Percentiles rank a stretch among this genome's conserved stretches.
Conservation (phyloP, 805 yeast genomes). For the Myxozyma geophila region DNA sequence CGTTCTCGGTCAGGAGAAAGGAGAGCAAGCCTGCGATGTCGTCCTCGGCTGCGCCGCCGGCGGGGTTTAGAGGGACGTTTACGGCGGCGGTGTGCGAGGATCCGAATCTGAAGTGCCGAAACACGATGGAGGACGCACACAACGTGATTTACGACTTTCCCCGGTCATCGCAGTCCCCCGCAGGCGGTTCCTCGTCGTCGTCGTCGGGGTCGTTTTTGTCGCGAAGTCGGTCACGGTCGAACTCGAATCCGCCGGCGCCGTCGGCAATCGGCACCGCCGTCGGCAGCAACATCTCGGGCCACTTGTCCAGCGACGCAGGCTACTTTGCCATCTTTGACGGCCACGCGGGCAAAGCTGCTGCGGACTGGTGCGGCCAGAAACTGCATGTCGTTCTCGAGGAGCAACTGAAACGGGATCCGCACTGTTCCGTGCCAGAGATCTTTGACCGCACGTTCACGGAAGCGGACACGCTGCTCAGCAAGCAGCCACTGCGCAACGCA, state of each 20-base stretch:
- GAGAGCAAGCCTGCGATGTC: conserved; percentile 3
- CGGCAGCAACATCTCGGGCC: conserved; percentile 18
- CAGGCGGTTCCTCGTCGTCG: conserved; percentile 4
- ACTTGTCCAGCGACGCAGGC: conserved; percentile 68
- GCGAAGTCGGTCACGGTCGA: conserved; percentile 11
- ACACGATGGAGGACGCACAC: conserved; percentile 96
- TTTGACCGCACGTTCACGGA: conserved; percentile 70
- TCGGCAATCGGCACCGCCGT: background rate
- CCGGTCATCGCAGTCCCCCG: conserved; percentile 47
- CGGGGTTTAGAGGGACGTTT: conserved; percentile 55
- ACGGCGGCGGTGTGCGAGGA: conserved; percentile 92
- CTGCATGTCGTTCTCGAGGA: conserved; percentile 64
- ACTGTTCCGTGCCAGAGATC: conserved; percentile 62
- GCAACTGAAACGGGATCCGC: conserved; percentile 40
- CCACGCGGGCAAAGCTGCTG: conserved; percentile 92
- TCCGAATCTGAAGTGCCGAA: conserved; percentile 75
- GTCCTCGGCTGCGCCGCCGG: conserved; percentile 14
- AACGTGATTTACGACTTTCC: conserved; percentile 90
- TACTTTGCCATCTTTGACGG: conserved; percentile 96
- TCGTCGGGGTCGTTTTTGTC: conserved; percentile 2
- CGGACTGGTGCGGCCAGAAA: conserved; percentile 92
- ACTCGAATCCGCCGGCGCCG: conserved; percentile 12
- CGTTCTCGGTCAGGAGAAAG: conserved; percentile 9
- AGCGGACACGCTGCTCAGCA: conserved; percentile 71
- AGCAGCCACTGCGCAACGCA: conserved; percentile 68